Evolutionary conservation across 495 filamentous ascomycete genomes (phyloP).

Genomic region (Thozetella sp.): DNA sequence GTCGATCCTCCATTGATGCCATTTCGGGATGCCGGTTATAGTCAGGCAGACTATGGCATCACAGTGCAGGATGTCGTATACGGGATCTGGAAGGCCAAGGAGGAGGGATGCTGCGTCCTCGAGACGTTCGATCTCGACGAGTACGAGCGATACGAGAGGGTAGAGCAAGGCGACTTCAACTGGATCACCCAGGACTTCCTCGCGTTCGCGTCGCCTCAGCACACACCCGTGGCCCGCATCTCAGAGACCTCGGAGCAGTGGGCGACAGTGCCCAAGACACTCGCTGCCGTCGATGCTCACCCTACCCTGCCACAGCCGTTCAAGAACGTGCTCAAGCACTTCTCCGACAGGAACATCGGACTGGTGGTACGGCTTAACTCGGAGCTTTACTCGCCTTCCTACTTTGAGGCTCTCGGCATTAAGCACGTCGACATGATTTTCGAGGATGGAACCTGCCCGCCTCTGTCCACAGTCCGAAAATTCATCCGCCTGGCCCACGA

Average conservation of each 20-base stretch:
- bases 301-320: constrained; percentile 76
- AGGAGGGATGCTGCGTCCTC: constrained; percentile 83
- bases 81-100: constrained; percentile 98
- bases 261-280: constrained; percentile 66
- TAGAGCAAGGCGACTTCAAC: constrained; percentile 99
- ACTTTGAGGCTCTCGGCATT: constrained; percentile 94
- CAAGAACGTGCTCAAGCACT: constrained; percentile 93
- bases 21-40: constrained; percentile 97
- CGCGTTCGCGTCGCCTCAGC: constrained; percentile 94
- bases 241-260: constrained; percentile 71
- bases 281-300: constrained; percentile 63
- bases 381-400: constrained; percentile 90
- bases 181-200: constrained; percentile 96
- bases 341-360: constrained; percentile 81
- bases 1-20: constrained; percentile 97
- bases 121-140: constrained; percentile 93
- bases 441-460: constrained; percentile 95
- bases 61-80: constrained; percentile 98
- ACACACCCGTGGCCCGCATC: constrained; percentile 71
- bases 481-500: constrained; percentile 96
- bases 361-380: constrained; percentile 95
- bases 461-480: constrained; percentile 78
- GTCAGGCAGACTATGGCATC: constrained; percentile 93
- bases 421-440: constrained; percentile 99
- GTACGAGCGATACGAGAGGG: constrained; percentile 94